These are phyloP conservation scores for Pestalotiopsis sp. DNA, from an alignment of 2,329 filamentous ascomycete species.

Conservation along the genomic window DNA sequence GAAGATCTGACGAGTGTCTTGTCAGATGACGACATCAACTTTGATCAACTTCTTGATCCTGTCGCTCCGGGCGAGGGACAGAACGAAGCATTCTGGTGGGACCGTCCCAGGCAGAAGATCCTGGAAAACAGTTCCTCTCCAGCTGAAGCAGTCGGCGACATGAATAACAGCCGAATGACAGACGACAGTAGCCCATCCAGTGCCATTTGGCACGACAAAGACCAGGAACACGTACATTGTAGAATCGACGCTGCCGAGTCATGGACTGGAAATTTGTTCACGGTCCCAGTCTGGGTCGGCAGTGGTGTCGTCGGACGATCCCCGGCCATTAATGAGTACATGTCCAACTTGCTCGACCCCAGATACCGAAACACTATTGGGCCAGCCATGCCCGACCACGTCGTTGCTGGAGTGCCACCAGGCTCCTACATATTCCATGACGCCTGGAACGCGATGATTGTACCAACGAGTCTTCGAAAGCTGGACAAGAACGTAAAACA, in stretches of 20 bases:
- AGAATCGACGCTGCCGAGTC: slow-evolving; percentile 27
- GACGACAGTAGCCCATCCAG: neutral
- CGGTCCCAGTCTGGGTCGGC: slow-evolving; percentile 52
- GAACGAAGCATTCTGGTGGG: slow-evolving; percentile 18
- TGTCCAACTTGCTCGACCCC: slow-evolving; percentile 42
- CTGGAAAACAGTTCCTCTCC: slow-evolving; percentile 20
- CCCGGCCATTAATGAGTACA: slow-evolving; percentile 49
- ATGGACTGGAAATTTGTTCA: slow-evolving; percentile 31
- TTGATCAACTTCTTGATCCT: slow-evolving; percentile 43
- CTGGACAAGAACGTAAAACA: slow-evolving; percentile 15
- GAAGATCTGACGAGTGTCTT: slow-evolving; percentile 36
- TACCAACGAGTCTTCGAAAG: slow-evolving; percentile 30
- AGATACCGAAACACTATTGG: slow-evolving; percentile 40
- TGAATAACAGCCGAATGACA: neutral
- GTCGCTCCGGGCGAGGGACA: slow-evolving; percentile 27
- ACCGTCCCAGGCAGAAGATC: slow-evolving; percentile 31
- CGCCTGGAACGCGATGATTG: slow-evolving; percentile 55
- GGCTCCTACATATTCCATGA: slow-evolving; percentile 49
- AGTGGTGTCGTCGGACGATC: slow-evolving; percentile 26
- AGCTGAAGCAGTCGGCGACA: neutral
- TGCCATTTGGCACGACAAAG: slow-evolving; percentile 16
- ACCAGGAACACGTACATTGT: slow-evolving; percentile 28
- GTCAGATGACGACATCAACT: slow-evolving; percentile 38
- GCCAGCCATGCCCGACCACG: slow-evolving; percentile 51
- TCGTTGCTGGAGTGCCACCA: slow-evolving; percentile 50